Evolutionary conservation across 2,329 filamentous ascomycete species (phyloP), one percentile per base, ranked within the genome.

Genomic region (Fusarium incarnatum): DNA sequence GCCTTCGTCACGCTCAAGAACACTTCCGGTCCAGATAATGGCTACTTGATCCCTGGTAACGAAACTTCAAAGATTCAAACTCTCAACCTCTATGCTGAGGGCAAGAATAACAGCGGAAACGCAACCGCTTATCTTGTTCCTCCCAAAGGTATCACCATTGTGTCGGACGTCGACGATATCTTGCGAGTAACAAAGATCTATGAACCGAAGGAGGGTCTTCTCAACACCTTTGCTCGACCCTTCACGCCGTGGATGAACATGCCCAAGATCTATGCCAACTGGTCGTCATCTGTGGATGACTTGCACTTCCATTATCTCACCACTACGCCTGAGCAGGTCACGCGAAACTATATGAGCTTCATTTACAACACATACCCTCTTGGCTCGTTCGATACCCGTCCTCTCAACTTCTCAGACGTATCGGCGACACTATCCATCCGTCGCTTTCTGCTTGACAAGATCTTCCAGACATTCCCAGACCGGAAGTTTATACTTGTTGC

Each of bases 281-380:
- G 92, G 91, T 89, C 87, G 2, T 80, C 81, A n/a, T 87, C 84
- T 23, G 83, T 93, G 16, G 86, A 88, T 0, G 86, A 92, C 74
- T 84, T 90, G 67, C 92, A 94, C 77, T 94, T 94, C 82, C 92
- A 94, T 80, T 94, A 94, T 80, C 84, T 94, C 22, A 94, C 92
- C 1, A 94, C 92, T 0, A 93, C 92, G 0, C 92, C 92, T 0
- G 92, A 94, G 79, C 92, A 94, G 77, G 86, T 89, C 7, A 93
- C 92, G 1, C 84, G 92, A 44, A 91, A 90, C 71, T 94, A 94
- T 81, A 93, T 94, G 91, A 86, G 91, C 64, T 91, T 91, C 79
- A 94, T 94, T 78, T 94, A 92, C 83, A 87, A 88, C 75, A 93
- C 87, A 9, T 94, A 94, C 77, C 92, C 92, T 0, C 86, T 89